Evolutionary conservation across 306 rosid genomes (phyloP).

Genomic region (Prinsepia uniflora): DNA sequence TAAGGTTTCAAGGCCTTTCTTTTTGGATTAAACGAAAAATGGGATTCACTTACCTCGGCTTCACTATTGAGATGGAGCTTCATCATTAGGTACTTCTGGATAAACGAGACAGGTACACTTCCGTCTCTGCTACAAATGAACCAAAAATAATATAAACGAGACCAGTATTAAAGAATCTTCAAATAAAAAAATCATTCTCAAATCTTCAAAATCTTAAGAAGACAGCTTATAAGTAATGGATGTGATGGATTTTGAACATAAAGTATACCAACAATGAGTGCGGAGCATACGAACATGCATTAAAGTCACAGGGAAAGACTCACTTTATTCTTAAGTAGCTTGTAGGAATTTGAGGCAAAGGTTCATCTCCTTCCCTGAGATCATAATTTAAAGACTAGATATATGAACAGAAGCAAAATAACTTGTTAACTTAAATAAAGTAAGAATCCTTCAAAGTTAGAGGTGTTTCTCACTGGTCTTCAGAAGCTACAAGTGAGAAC

Average conservation of each 20-base stretch:
- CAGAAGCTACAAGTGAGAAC: conserved; percentile 70
- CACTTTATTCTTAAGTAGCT: conserved; percentile 64
- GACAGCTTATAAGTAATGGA: neutral
- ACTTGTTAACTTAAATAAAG: conserved; percentile 8
- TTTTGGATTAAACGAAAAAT: neutral
- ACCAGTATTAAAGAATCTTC: neutral
- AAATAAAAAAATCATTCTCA: neutral
- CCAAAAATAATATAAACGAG: conserved; percentile 13
- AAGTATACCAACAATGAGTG: too few species aligned
- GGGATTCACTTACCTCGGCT: conserved; percentile 51
- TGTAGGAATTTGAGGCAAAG: conserved; percentile 58
- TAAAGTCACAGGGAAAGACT: conserved; percentile 27
- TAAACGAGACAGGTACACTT: conserved; percentile 49
- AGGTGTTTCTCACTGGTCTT: conserved; percentile 62
- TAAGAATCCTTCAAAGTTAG: conserved; percentile 15
- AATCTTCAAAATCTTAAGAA: neutral
- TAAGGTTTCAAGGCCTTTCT: neutral
- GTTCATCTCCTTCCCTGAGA: conserved; percentile 66
- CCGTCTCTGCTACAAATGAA: conserved; percentile 54
- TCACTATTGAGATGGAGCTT: conserved; percentile 61
- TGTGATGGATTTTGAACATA: neutral
- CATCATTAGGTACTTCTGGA: conserved; percentile 58
- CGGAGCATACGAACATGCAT: neutral
- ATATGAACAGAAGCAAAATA: neutral
- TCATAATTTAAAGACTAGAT: conserved; percentile 25